A percentile compares a stretch with the other conserved stretches of the same genome.
Conservation (phyloP, 805 yeast genomes). For the Hyphopichia homilentoma region DNA sequence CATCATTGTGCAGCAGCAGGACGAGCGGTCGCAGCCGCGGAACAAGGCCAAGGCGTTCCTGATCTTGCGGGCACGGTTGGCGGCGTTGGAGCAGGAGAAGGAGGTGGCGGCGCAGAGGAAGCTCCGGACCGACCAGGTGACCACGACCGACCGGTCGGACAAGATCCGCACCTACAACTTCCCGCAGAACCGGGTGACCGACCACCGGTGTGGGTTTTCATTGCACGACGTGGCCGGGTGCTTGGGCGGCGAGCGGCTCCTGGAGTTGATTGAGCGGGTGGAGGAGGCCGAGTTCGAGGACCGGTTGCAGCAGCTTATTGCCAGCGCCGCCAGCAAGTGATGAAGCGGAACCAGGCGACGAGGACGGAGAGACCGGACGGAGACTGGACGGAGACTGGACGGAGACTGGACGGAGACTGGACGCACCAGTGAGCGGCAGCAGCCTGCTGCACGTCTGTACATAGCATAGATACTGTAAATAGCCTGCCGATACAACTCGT, state of each 20-base stretch:
- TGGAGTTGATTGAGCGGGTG: slow-evolving; percentile 33
- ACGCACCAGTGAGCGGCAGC: no score
- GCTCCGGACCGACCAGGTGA: slow-evolving; percentile 76
- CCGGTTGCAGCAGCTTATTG: slow-evolving; percentile 17
- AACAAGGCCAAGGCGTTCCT: slow-evolving; percentile 91
- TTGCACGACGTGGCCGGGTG: slow-evolving; percentile 62
- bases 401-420: no score
- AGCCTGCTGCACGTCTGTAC: no score
- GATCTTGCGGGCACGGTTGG: slow-evolving; percentile 76
- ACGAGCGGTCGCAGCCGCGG: slow-evolving; percentile 90
- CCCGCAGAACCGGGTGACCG: slow-evolving; percentile 90
- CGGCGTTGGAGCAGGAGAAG: slow-evolving; percentile 69
- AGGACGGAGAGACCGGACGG: not conserved
- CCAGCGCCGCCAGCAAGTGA: not conserved
- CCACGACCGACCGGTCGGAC: slow-evolving; percentile 86
- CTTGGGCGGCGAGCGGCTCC: slow-evolving; percentile 33
- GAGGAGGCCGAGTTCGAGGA: slow-evolving; percentile 37
- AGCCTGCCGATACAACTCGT: no score
- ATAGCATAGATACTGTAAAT: no score
- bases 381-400: not conserved
- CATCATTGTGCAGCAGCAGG: slow-evolving; percentile 84
- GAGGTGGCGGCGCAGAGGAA: slow-evolving; percentile 62
- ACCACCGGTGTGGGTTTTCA: slow-evolving; percentile 83
- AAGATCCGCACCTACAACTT: slow-evolving; percentile 91
- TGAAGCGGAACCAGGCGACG: not conserved